Evolutionary conservation across 208 protist genomes (phyloP).

Genomic region (Eutreptiella sp.): DNA sequence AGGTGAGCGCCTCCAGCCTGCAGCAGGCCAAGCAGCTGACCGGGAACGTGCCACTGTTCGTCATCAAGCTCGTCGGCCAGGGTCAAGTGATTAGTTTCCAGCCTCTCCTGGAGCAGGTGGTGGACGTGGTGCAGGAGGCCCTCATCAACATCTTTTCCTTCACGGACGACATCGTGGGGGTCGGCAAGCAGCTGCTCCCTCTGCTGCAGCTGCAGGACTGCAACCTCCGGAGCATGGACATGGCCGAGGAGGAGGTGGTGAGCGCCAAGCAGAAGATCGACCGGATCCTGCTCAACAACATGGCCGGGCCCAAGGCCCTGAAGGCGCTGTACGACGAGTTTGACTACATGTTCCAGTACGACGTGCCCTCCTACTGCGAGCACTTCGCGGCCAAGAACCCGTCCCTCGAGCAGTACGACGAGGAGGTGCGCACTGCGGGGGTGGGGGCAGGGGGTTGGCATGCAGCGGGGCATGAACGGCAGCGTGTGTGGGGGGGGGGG

Average conservation of each 20-base stretch:
- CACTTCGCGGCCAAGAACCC: slow-evolving; percentile 21
- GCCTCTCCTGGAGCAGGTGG: slow-evolving; percentile 64
- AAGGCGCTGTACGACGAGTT: slow-evolving; percentile 77
- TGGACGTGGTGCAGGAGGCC: too few species aligned
- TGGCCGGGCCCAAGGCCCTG: slow-evolving; percentile 66
- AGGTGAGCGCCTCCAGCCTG: too few species aligned
- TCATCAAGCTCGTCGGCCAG: slow-evolving; percentile 57
- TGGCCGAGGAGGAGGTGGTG: slow-evolving; percentile 51
- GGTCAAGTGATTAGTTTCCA: slow-evolving; percentile 50
- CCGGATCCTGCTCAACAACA: slow-evolving; percentile 55
- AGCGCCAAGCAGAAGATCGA: slow-evolving; percentile 48
- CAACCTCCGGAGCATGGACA: slow-evolving; percentile 47
- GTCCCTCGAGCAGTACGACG: slow-evolving; percentile 68
- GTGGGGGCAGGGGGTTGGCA: too few species aligned
- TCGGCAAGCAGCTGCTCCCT: slow-evolving; percentile 83
- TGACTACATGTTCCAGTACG: slow-evolving; percentile 63
- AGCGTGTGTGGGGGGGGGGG: too few species aligned
- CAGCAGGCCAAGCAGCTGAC: slow-evolving; percentile 56
- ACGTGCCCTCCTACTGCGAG: slow-evolving; percentile 51
- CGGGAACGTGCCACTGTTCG: slow-evolving; percentile 69
- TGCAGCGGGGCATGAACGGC: too few species aligned
- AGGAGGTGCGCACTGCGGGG: too few species aligned
- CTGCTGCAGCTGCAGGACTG: slow-evolving; percentile 56
- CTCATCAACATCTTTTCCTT: slow-evolving; percentile 68
- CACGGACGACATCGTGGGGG: slow-evolving; percentile 53